Evolutionary conservation across 2,329 filamentous ascomycete genomes (phyloP).

Genomic region (Penicillium sp.): DNA sequence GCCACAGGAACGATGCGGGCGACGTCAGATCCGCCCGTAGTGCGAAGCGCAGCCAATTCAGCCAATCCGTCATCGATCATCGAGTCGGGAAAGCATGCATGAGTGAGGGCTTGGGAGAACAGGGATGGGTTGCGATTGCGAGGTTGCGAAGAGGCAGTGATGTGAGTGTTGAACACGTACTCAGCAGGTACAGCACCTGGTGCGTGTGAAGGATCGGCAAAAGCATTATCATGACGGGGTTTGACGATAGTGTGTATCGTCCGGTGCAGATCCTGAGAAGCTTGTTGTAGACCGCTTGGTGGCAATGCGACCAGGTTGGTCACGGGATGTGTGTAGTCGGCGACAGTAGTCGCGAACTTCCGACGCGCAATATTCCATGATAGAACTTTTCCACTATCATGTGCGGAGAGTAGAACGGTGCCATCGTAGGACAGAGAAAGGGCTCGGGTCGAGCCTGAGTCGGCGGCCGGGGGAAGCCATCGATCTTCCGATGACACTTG

Average conservation of each 20-base stretch:
- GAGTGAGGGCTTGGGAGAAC: constrained; percentile 44
- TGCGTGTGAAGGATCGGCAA: constrained; percentile 39
- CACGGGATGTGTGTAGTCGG: constrained; percentile 77
- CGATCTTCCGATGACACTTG: constrained; percentile 46
- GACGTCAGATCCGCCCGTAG: constrained; percentile 27
- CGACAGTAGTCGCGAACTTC: constrained; percentile 68
- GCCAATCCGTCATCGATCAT: constrained; percentile 47
- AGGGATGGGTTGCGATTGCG: constrained; percentile 18
- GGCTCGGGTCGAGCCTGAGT: constrained; percentile 69
- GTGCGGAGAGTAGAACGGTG: constrained; percentile 77
- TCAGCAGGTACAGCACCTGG: constrained; percentile 46
- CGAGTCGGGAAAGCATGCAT: constrained; percentile 42
- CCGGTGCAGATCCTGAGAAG: constrained; percentile 47
- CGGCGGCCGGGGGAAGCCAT: constrained; percentile 60
- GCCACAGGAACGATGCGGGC: constrained; percentile 17
- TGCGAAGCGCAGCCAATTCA: constrained; percentile 38
- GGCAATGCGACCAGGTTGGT: constrained; percentile 79
- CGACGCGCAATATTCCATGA: constrained; percentile 78
- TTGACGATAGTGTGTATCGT: constrained; percentile 71
- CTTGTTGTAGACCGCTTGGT: constrained; percentile 56
- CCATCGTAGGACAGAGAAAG: constrained; percentile 81
- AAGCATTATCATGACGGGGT: constrained; percentile 58
- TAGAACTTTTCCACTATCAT: constrained; percentile 76
- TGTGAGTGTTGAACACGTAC: constrained; percentile 47
- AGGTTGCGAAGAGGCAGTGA: constrained; percentile 29